Percentiles rank a stretch among this genome's conserved stretches.
Conservation (phyloP, 2,329 filamentous ascomycete genomes). For the Ceratocystis cubensis region DNA sequence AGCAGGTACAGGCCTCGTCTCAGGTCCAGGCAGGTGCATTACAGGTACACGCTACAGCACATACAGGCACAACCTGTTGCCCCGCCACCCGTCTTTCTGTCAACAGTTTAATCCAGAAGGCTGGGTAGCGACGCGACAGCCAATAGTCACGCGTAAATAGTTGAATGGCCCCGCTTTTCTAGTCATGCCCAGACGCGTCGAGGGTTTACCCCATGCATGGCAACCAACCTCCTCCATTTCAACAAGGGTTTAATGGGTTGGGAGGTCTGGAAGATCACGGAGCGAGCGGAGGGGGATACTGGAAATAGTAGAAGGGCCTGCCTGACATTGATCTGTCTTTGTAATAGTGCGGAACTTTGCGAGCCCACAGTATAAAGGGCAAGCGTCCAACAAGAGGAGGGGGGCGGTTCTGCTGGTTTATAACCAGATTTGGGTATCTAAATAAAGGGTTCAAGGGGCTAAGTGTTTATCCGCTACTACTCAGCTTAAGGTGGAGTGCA, state of each 20-base stretch:
- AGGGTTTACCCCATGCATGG: not conserved
- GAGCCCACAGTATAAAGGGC: not conserved
- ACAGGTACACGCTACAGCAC: no score
- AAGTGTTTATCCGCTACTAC: no score
- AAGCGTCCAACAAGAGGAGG: not conserved
- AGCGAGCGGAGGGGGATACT: no score
- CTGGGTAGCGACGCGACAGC: not conserved
- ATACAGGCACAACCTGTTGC: not conserved
- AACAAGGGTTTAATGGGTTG: not conserved
- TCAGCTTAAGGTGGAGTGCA: not conserved
- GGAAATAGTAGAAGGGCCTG: not conserved
- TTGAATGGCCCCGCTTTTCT: not conserved
- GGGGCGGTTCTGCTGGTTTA: not conserved
- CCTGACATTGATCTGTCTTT: not conserved
- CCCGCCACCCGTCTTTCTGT: constrained; percentile 2
- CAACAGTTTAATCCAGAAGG: not conserved
- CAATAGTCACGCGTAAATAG: not conserved
- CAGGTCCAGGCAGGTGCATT: no score
- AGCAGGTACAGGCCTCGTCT: no score
- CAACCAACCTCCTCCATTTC: not conserved
- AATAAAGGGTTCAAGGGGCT: not conserved
- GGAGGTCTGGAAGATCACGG: not conserved
- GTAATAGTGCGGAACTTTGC: not conserved
- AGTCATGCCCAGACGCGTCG: no score
- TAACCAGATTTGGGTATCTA: not conserved